These are phyloP conservation scores for Eragrostis tef DNA, from an alignment of 202 grass and related monocot genomes.

Conservation along the genomic window DNA sequence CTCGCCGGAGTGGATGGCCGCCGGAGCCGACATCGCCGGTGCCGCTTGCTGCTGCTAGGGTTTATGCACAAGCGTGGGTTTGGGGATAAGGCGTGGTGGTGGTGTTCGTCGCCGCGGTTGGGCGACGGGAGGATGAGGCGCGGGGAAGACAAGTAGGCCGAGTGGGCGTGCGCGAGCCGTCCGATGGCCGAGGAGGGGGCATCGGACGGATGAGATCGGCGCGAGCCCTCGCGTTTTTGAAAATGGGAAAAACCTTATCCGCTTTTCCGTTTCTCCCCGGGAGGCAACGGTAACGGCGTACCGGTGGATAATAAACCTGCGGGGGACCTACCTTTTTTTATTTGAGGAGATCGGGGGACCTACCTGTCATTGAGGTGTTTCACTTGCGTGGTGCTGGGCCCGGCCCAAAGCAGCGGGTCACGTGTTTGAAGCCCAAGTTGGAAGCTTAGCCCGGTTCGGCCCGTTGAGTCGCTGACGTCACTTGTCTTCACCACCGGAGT, in stretches of 20 bases:
- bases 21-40: constrained; percentile 52
- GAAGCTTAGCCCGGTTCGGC: neutral
- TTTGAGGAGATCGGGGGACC: too few relatives aligned
- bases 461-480: constrained; percentile 11
- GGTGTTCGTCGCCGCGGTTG: neutral
- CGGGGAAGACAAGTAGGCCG: neutral
- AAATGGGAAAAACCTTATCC: neutral
- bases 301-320: neutral
- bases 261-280: neutral
- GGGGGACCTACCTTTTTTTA: too few relatives aligned
- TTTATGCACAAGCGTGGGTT: constrained; percentile 33
- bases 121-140: neutral
- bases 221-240: neutral
- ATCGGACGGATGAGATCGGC: neutral
- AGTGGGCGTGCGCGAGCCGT: neutral
- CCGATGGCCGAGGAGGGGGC: neutral
- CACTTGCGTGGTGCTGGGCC: neutral
- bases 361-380: neutral
- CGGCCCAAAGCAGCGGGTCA: neutral
- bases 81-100: constrained; percentile 41
- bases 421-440: neutral
- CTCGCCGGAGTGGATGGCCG: constrained; percentile 51
- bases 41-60: constrained; percentile 18
- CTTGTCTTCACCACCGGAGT: neutral
- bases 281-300: constrained; percentile 13